These are phyloP conservation scores for Pouteria campechiana DNA, from an alignment of 179 eudicot genomes.

Conservation along the genomic window DNA sequence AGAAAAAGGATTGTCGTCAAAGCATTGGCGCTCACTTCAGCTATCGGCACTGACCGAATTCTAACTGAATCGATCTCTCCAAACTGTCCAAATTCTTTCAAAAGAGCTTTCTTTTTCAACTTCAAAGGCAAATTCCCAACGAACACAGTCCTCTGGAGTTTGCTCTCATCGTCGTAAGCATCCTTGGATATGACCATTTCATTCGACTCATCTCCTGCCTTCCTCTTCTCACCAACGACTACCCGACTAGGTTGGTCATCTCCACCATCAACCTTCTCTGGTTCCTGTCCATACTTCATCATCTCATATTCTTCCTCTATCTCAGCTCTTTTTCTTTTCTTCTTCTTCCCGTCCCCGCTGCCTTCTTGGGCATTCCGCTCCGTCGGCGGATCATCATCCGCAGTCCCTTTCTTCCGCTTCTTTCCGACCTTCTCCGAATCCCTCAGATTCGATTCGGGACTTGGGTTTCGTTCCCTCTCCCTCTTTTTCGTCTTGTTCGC, in stretches of 20 bases:
- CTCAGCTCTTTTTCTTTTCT: constrained; percentile 69
- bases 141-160: constrained; percentile 80
- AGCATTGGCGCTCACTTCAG: constrained; percentile 75
- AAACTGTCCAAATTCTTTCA: constrained; percentile 64
- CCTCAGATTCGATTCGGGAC: constrained; percentile 7
- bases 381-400: not conserved
- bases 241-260: not conserved
- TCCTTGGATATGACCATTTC: constrained; percentile 58
- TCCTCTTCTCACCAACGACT: constrained; percentile 64
- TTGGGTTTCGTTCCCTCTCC: constrained; percentile 8
- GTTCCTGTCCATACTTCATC: constrained; percentile 26
- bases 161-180: constrained; percentile 87
- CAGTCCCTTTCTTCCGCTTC: not conserved
- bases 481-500: constrained; percentile 21
- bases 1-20: not conserved
- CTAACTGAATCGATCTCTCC: constrained; percentile 88
- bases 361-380: not conserved
- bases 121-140: constrained; percentile 93
- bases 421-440: not conserved
- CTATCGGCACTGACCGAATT: constrained; percentile 77
- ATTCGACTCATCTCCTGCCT: constrained; percentile 34
- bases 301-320: constrained; percentile 60
- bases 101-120: constrained; percentile 63
- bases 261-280: constrained; percentile 13
- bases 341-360: constrained; percentile 14